These are phyloP conservation scores for Populus davidiana DNA, from an alignment of 345 rosid genomes.

Conservation along the genomic window DNA sequence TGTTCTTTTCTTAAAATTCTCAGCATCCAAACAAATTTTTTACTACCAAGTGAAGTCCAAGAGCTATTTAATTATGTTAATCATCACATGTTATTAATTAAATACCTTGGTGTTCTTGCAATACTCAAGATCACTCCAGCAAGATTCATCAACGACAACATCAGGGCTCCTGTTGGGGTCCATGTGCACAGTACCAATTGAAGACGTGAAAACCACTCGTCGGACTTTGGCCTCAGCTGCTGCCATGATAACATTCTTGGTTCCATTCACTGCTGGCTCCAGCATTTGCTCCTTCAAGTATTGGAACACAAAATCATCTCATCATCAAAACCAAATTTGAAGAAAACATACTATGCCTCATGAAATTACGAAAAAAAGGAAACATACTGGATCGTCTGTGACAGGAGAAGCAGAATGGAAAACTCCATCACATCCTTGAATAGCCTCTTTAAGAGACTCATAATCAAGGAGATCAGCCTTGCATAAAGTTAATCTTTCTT, in stretches of 20 bases:
- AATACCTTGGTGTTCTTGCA: conserved; percentile 89
- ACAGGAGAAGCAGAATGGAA: conserved; percentile 95
- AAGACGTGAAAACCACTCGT: conserved; percentile 91
- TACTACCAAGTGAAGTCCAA: too few relatives aligned
- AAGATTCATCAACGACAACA: conserved; percentile 71
- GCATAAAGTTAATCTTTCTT: conserved; percentile 70
- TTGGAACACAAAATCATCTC: not conserved
- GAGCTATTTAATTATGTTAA: too few relatives aligned
- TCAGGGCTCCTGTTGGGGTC: conserved; percentile 68
- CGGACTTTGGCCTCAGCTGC: conserved; percentile 79
- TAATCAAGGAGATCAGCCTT: conserved; percentile 83
- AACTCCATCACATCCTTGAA: conserved; percentile 88
- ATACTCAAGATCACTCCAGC: conserved; percentile 95
- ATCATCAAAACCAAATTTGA: not conserved
- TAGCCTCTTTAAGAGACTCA: conserved; percentile 56
- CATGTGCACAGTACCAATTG: conserved; percentile 34
- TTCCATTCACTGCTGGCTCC: conserved; percentile 93
- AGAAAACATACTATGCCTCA: too few relatives aligned
- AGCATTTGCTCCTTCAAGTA: conserved; percentile 75
- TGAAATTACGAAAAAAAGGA: not conserved
- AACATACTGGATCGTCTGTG: conserved; percentile 90
- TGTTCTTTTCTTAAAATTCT: conserved; percentile 10
- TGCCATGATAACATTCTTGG: conserved; percentile 72
- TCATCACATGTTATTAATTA: not conserved
- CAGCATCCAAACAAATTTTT: conserved; percentile 2